Evolutionary conservation across 768 basidiomycete genomes (phyloP).

Genomic region (Lenzites betulinus): DNA sequence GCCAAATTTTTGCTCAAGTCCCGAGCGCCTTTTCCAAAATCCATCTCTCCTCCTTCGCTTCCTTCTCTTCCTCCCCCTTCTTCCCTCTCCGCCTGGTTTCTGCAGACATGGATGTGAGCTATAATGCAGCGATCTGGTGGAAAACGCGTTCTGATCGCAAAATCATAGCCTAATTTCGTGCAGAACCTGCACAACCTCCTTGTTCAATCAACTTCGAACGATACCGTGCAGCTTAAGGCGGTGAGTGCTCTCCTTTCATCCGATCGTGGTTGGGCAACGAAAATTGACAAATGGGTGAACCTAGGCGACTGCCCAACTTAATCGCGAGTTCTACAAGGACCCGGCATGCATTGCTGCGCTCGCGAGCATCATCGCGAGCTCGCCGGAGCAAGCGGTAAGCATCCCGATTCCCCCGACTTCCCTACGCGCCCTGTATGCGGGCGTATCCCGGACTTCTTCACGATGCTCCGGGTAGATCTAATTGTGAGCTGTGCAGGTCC

Average conservation of each 20-base stretch:
- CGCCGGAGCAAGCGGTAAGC: conserved; percentile 81
- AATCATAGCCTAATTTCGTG: conserved; percentile 63
- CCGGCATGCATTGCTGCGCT: conserved; percentile 90
- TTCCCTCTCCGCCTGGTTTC: conserved; percentile 1
- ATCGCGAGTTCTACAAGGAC: conserved; percentile 91
- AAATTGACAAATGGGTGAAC: not conserved
- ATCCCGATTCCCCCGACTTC: conserved; percentile 4
- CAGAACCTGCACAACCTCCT: conserved; percentile 85
- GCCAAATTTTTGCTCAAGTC: conserved; percentile 29
- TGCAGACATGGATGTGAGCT: conserved; percentile 19
- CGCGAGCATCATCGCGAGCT: conserved; percentile 81
- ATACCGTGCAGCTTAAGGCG: conserved; percentile 86
- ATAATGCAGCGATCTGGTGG: not conserved
- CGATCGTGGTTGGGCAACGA: conserved; percentile 10
- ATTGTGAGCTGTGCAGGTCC: conserved; percentile 57
- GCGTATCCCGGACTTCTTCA: not conserved
- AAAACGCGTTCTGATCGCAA: conserved; percentile 4
- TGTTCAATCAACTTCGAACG: conserved; percentile 81
- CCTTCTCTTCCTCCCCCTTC: conserved; percentile 5
- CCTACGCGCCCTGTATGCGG: not conserved
- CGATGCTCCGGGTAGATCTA: not conserved
- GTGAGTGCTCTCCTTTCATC: conserved; percentile 50
- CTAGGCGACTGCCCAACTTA: conserved; percentile 89
- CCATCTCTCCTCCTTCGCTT: conserved; percentile 7
- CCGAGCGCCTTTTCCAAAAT: conserved; percentile 10